These are phyloP conservation scores for Tuber indicum DNA, from an alignment of 495 filamentous ascomycete species.

Conservation along the genomic window DNA sequence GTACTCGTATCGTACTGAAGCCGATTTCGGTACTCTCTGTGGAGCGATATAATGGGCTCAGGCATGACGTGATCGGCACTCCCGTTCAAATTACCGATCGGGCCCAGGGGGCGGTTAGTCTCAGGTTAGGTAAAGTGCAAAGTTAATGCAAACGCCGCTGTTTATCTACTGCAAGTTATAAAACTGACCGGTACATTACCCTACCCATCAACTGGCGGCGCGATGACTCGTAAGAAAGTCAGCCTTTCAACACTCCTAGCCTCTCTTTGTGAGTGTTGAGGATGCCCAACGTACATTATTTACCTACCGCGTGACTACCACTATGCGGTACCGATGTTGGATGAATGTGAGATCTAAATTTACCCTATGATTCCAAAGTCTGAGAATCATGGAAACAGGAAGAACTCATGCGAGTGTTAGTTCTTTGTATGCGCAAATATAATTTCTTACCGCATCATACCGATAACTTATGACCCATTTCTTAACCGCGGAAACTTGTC, in stretches of 20 bases:
- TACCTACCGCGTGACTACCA: background rate
- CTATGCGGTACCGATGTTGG: background rate
- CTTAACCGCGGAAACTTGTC: background rate
- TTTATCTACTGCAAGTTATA: too few species aligned
- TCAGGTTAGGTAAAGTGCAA: background rate
- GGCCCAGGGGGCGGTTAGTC: background rate
- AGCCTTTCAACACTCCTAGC: background rate
- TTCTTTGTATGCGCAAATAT: too few species aligned
- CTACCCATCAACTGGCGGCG: background rate
- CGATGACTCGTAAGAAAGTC: background rate
- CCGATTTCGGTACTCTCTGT: background rate
- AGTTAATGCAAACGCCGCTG: background rate
- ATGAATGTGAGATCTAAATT: background rate
- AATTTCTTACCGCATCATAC: too few species aligned
- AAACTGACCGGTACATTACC: too few species aligned
- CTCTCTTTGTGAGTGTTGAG: background rate
- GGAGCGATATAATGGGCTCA: background rate
- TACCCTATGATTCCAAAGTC: background rate
- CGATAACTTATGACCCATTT: background rate
- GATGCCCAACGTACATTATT: background rate
- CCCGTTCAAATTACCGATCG: background rate
- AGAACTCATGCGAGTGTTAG: background rate
- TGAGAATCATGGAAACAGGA: background rate
- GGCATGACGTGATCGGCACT: background rate
- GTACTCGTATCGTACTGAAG: too few species aligned